phyloP scores from a whole-genome alignment of 129 eudicot species.

The Saussurea involucrata region DNA sequence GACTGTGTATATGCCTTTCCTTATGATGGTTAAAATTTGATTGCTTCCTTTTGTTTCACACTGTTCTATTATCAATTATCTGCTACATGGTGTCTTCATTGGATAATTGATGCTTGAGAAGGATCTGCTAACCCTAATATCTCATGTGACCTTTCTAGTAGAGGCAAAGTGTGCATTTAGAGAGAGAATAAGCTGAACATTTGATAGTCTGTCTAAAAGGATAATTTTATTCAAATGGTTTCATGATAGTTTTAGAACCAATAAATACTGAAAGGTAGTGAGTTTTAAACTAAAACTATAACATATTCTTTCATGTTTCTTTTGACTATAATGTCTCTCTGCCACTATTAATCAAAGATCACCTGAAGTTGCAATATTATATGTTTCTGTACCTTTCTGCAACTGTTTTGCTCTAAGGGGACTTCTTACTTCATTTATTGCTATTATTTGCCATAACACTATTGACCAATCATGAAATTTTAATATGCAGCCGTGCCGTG shows the following conservation, averaged over 20 bases:
- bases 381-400: not conserved
- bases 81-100: not conserved
- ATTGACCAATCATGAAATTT: constrained; percentile 4
- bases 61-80: not conserved
- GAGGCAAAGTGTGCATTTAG: not conserved
- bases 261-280: not conserved
- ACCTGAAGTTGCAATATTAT: not conserved
- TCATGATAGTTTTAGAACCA: not conserved
- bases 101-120: not conserved
- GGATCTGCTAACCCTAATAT: not conserved
- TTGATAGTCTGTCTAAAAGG: constrained; percentile 1
- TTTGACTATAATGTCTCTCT: not conserved
- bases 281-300: not conserved
- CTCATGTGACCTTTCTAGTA: not conserved
- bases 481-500: constrained; percentile 75
- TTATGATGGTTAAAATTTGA: constrained; percentile 3
- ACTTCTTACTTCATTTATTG: not conserved
- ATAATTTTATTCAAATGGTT: not conserved
- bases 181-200: not conserved
- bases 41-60: not conserved
- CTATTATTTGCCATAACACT: not conserved
- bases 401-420: not conserved
- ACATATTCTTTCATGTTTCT: not conserved
- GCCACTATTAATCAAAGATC: not conserved
- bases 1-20: constrained; percentile 1